Conservation (phyloP, 371 early-diverging fungal species). For the Mortierella sp. region DNA sequence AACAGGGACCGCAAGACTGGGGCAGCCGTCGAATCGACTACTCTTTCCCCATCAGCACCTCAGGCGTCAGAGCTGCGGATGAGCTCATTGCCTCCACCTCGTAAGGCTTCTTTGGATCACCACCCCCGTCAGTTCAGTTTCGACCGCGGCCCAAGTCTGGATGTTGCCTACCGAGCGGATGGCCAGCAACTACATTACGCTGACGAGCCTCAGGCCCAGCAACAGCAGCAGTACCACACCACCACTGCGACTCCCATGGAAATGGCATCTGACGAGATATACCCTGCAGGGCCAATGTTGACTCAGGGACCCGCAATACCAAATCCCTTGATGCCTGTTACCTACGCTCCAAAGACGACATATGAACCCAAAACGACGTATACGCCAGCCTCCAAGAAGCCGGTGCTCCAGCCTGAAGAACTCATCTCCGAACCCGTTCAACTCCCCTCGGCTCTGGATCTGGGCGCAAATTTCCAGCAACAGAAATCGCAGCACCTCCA, state of each 20-base stretch:
- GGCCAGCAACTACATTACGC: background rate
- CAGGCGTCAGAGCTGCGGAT: background rate
- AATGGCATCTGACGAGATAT: background rate
- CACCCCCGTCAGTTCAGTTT: background rate
- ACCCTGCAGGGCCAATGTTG: background rate
- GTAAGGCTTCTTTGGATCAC: constrained; percentile 19
- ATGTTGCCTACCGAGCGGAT: constrained; percentile 3
- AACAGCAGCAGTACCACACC: background rate
- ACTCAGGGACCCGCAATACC: constrained; percentile 3
- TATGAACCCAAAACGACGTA: constrained; percentile 46
- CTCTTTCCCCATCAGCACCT: background rate
- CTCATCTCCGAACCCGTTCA: background rate
- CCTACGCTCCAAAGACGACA: constrained; percentile 35
- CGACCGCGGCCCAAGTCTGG: background rate
- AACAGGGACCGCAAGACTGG: constrained; percentile 23
- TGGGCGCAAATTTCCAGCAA: background rate
- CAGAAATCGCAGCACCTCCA: background rate
- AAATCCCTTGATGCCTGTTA: constrained; percentile 19
- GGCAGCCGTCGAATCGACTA: background rate
- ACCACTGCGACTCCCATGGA: background rate
- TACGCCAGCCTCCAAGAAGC: constrained; percentile 25
- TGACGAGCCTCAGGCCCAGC: background rate
- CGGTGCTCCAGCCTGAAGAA: constrained; percentile 1
- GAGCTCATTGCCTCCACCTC: constrained; percentile 6
- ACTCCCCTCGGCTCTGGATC: background rate